Percentiles rank a stretch among this genome's conserved stretches.
These are phyloP conservation scores for Coemansia sp. DNA, from an alignment of 192 early-diverging fungal genomes.

Conservation along the genomic window DNA sequence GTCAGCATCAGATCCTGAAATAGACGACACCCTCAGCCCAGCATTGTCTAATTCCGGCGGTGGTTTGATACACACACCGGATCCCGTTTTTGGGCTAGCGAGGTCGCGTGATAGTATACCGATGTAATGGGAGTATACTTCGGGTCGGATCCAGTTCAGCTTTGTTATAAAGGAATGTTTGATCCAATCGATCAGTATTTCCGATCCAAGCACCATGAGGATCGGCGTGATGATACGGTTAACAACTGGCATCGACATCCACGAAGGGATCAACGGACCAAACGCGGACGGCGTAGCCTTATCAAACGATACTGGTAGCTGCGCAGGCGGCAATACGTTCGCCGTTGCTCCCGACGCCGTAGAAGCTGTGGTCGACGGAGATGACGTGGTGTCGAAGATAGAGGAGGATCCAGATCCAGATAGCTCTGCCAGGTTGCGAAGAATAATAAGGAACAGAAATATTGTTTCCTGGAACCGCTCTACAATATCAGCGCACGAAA, in stretches of 20 bases:
- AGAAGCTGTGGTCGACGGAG: constrained; percentile 2
- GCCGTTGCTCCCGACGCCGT: neutral
- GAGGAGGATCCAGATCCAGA: constrained; percentile 61
- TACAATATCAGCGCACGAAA: constrained; percentile 93
- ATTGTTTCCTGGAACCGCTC: constrained; percentile 92
- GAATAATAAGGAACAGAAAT: constrained; percentile 87
- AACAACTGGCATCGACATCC: constrained; percentile 66
- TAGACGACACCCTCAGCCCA: too few species aligned
- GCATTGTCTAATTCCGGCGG: neutral
- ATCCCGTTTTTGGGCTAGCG: constrained; percentile 48
- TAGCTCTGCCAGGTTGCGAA: constrained; percentile 90
- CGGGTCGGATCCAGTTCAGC: constrained; percentile 90
- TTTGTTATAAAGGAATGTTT: constrained; percentile 99
- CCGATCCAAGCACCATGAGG: constrained; percentile 84
- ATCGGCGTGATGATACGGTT: constrained; percentile 74
- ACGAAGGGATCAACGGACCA: constrained; percentile 66
- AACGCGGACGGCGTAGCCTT: constrained; percentile 55
- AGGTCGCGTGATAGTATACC: constrained; percentile 91
- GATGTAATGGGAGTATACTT: constrained; percentile 83
- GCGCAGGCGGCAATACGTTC: constrained; percentile 27
- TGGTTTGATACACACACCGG: neutral
- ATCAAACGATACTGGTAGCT: constrained; percentile 43
- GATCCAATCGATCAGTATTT: constrained; percentile 94
- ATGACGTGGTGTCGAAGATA: constrained; percentile 22
- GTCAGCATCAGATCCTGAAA: constrained; percentile 2